A percentile compares a stretch with the other conserved stretches of the same genome.
phyloP scores from a whole-genome alignment of 2,329 filamentous ascomycete species.

The Colletotrichum sp. region DNA sequence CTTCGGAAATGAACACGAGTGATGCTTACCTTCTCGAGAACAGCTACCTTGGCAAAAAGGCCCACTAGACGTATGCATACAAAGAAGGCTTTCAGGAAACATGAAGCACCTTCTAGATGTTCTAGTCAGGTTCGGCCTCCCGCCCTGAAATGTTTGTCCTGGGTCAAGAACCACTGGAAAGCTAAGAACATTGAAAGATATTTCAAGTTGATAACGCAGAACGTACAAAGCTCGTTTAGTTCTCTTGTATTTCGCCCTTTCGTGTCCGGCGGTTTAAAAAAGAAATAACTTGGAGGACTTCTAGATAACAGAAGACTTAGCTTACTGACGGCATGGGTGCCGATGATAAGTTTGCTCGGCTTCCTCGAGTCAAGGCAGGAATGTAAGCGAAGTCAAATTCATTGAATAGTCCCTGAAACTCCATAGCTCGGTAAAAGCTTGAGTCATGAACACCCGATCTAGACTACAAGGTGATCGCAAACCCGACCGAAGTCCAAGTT shows the following conservation, averaged over 20 bases:
- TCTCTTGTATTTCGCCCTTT: neutral
- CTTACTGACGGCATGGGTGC: neutral
- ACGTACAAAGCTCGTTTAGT: neutral
- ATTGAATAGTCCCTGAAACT: neutral
- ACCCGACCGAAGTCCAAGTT: neutral
- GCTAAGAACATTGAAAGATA: neutral
- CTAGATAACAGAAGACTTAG: neutral
- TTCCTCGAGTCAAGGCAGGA: neutral
- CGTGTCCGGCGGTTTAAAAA: neutral
- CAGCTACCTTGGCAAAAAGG: neutral
- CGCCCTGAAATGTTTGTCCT: neutral
- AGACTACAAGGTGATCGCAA: neutral
- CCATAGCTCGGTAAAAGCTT: neutral
- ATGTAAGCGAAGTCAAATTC: neutral
- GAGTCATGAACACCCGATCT: neutral
- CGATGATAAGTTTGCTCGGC: neutral
- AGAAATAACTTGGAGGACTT: neutral
- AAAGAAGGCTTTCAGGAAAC: neutral
- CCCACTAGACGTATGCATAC: neutral
- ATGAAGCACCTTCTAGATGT: neutral
- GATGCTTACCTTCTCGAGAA: neutral
- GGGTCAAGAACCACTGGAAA: fast-evolving
- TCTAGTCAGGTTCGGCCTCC: fast-evolving
- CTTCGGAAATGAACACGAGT: neutral
- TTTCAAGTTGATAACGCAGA: neutral